Evolutionary conservation across 148 eudicot genomes (phyloP), one percentile per base, ranked within the genome.

Genomic region (Rhododendron ferrugineum): DNA sequence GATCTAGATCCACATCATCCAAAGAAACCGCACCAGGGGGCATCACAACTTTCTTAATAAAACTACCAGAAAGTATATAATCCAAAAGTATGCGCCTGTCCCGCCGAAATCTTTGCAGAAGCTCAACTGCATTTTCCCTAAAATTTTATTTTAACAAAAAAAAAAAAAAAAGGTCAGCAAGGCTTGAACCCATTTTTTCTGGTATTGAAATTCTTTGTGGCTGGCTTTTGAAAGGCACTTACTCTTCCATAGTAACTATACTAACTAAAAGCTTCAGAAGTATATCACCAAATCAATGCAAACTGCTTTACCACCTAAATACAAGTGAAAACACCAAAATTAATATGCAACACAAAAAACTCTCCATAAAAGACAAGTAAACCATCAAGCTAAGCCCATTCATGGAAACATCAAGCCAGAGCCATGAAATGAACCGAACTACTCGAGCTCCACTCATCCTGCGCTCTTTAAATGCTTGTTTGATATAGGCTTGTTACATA

Each of bases 1-100:
- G 99, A 93, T 95, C 99, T 18, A 97, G 92, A 95, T 97, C 99
- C 89, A 97, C 97, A 86, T 97, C 99, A 89, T 97, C 99, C 60
- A 97, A 89, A 14, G 99, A 90, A 84, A 97, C 94, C 13, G 99
- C 99, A n/a, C 99, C 98, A 2, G 99, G 99, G 64, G 99, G 99
- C 92, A 97, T 90, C 83, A 95, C 90, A 75, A 97, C 99, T 82
- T 97, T 97, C 94, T 94, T 94, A 80, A 97, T 91, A 86, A 95
- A 92, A 91, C 94, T 95, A 87, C 98, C 99, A 34, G 99, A 92
- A 3, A 97, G 93, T 88, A 97, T 87, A 80, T 90, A 97, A 92
- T 93, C 92, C 68, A 97, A 90, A 82, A 97, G 94, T 80, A 95
- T 91, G 49, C 94, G 94, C 84, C 99, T 91, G 77, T 97, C 99